Evolutionary conservation across 164 flowering plant species (phyloP).

Genomic region (Santalum album): DNA sequence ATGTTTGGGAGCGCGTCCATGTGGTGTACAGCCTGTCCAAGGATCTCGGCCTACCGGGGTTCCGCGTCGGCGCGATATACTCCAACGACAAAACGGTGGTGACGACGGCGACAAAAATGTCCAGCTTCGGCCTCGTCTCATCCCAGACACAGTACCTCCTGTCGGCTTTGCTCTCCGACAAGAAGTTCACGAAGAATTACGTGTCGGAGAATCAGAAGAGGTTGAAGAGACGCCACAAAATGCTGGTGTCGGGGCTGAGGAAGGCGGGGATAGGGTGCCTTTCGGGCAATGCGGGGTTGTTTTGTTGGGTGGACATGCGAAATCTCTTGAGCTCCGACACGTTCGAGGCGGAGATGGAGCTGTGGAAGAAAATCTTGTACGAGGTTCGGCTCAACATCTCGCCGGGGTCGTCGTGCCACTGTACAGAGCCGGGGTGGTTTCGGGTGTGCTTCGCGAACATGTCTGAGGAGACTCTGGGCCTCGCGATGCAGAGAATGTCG

Average conservation of each 20-base stretch:
- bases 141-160: slow-evolving; percentile 82
- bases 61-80: slow-evolving; percentile 81
- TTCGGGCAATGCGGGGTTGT: slow-evolving; percentile 67
- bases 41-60: slow-evolving; percentile 85
- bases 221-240: slow-evolving; percentile 33
- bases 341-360: slow-evolving; percentile 62
- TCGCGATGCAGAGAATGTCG: slow-evolving; percentile 47
- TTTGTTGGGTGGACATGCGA: slow-evolving; percentile 92
- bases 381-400: slow-evolving; percentile 68
- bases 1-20: slow-evolving; percentile 43
- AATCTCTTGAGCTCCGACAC: slow-evolving; percentile 41
- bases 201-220: slow-evolving; percentile 39
- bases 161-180: slow-evolving; percentile 54
- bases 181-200: slow-evolving; percentile 44
- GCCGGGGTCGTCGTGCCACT: slow-evolving; percentile 85
- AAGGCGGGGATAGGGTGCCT: slow-evolving; percentile 44
- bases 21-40: slow-evolving; percentile 74
- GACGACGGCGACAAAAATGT: slow-evolving; percentile 76
- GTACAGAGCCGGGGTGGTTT: slow-evolving; percentile 92
- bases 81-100: slow-evolving; percentile 51
- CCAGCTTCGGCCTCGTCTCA: slow-evolving; percentile 77
- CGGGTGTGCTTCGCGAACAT: slow-evolving; percentile 86
- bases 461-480: slow-evolving; percentile 50
- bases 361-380: slow-evolving; percentile 72
- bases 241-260: slow-evolving; percentile 45